Conservation (phyloP, 371 early-diverging fungal species). For the Blastocladiella emersonii region DNA sequence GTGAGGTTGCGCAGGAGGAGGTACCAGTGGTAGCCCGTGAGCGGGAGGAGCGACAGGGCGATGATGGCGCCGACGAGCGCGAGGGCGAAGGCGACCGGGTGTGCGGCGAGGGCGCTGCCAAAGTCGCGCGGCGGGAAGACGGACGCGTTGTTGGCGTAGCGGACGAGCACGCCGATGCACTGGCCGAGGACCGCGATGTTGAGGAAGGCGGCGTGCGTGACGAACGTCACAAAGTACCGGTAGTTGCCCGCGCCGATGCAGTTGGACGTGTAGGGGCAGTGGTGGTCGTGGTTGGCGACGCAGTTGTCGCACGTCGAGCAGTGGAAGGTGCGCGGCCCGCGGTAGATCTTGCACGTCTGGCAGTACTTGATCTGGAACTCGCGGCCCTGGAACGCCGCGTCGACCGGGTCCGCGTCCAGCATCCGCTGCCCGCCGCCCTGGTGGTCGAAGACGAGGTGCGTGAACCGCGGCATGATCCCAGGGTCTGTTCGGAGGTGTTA, state of each 20-base stretch:
- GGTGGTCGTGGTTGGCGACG: conserved; percentile 51
- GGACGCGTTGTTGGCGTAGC: conserved; percentile 9
- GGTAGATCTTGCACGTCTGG: conserved; percentile 70
- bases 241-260: conserved; percentile 87
- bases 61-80: conserved; percentile 44
- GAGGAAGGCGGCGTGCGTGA: conserved; percentile 35
- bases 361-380: conserved; percentile 55
- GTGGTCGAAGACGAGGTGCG: not conserved
- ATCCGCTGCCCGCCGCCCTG: not conserved
- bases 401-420: not conserved
- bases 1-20: conserved; percentile 55
- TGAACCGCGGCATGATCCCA: not conserved
- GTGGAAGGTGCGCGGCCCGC: conserved; percentile 78
- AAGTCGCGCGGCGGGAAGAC: not conserved
- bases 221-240: conserved; percentile 63
- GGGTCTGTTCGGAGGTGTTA: not conserved
- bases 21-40: conserved; percentile 61
- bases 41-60: conserved; percentile 44
- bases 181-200: conserved; percentile 40
- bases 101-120: not conserved
- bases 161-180: conserved; percentile 34
- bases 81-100: conserved; percentile 40
- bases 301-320: conserved; percentile 82
- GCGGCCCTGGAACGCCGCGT: not conserved
- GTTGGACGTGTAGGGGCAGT: conserved; percentile 89